Base-by-base conservation (phyloP, 805 yeast species). In the Lachancea quebecensis region DNA sequence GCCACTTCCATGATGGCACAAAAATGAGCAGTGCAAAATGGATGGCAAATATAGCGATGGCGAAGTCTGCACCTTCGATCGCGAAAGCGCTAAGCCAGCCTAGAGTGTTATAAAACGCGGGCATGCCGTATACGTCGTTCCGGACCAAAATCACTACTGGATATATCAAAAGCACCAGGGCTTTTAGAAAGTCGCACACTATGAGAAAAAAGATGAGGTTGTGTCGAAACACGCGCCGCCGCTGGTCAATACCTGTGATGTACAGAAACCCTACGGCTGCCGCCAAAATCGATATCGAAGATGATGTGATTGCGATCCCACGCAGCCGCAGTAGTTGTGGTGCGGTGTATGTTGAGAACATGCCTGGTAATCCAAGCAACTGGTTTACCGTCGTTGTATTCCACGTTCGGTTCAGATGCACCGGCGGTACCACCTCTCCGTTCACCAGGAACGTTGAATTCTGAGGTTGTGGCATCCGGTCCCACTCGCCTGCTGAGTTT, bases 21-120 rank as follows among this genome's bases (percentile, higher is more conserved):
- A 86, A 85, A 4, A 89, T 82, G 28, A 87, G 66, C 36, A 88
- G 58, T 25, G 79, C 86, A 9, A 91, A 83, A 64, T 89, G 96
- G 12, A 88, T 65, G 1, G 96, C 95, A 65, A 89, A 84, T 31
- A 82, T 74, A 29, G 87, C 67, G 42, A 88, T 89, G 14, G 93
- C 89, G 31, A 87, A 58, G 64, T 89, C 97, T 1, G 90, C 88
- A 16, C 95, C 95, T 63, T 86, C 95, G 11, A 85, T 82, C 17
- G 87, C 74, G 34, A 81, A 72, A 2, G 90, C 85, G 1, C 95
- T 84, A 63, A 86, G 80, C 70, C 85, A 88, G 2, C 95, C 96
- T 31, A 83, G 73, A 4, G 79, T 76, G 56, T 81, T 78, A 54
- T 82, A 77, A 57, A 83, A 78, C 28, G 60, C 62, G 34, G 69